Evolutionary conservation across 2,329 filamentous ascomycete genomes (phyloP).

Genomic region (Aspergillus tamarii): DNA sequence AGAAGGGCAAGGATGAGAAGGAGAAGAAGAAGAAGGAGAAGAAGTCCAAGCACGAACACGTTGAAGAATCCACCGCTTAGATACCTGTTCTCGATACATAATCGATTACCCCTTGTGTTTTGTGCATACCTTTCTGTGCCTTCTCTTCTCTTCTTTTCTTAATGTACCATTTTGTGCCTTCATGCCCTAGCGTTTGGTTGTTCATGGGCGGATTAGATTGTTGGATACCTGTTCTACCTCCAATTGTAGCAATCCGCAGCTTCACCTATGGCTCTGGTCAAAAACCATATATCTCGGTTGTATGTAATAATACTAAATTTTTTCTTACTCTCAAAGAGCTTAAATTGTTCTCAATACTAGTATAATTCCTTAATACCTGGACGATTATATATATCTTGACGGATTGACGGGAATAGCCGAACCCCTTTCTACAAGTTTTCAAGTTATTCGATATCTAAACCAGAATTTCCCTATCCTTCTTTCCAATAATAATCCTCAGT

Average conservation of each 20-base stretch:
- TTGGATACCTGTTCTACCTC: slow-evolving; percentile 6
- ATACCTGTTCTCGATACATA: slow-evolving; percentile 5
- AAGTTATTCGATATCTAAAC: not conserved
- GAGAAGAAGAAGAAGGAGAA: slow-evolving; percentile 72
- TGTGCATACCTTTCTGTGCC: not conserved
- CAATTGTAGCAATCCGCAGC: not conserved
- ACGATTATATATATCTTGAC: not conserved
- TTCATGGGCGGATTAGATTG: slow-evolving; percentile 1
- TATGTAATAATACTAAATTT: not conserved
- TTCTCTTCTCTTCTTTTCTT: not conserved
- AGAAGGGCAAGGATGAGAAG: slow-evolving; percentile 83
- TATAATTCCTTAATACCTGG: not conserved
- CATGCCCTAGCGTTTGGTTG: not conserved
- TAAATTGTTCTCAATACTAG: not conserved
- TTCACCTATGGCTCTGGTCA: not conserved
- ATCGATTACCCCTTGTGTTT: slow-evolving; percentile 6
- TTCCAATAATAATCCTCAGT: no score
- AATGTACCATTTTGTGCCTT: slow-evolving; percentile 5
- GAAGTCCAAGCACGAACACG: slow-evolving; percentile 45
- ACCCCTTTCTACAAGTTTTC: not conserved
- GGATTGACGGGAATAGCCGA: not conserved
- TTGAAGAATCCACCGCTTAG: slow-evolving; percentile 17
- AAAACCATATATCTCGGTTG: not conserved
- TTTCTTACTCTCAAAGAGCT: not conserved
- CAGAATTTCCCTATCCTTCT: not conserved